Evolutionary conservation across 2,329 filamentous ascomycete species (phyloP), one percentile per base, ranked within the genome.

Genomic region (Colletotrichum lentis): DNA sequence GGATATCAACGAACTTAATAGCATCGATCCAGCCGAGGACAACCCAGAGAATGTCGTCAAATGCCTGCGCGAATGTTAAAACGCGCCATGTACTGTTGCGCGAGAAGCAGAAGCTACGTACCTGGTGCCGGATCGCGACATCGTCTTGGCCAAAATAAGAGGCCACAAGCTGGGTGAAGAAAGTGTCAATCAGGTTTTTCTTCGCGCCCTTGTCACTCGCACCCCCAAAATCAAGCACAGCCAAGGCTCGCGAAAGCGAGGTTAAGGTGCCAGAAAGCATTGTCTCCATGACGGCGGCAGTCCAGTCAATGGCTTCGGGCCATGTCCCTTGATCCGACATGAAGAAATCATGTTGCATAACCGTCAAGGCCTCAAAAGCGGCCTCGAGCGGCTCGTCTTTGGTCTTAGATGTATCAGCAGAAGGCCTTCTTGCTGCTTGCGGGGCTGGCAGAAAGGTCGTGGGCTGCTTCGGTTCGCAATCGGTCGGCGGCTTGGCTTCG

Each of bases 31-130:
- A 97, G 70, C 91, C 93, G 44, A 98, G 84, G 2, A 96, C 93
- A 1, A 97, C 93, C 95, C 95, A 98, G 3, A 97, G 86, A 81
- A 97, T 97, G 77, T 98, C 95, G 75, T 97, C 95, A 76, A 90
- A 97, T 0, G 95, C 95, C 82, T 96, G 83, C 1, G 6, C 11
- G 16, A 8, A 14, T 41, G 16, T 72, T 59, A 70, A 69, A 31
- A 52, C 37, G 27, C 10, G 43, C 54, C 55, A 27, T 31, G 20
- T 10, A 7, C 12, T 5, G 3, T 24, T 1, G 44, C 3, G 20
- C 37, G 24, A 20, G n/a, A 20, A 2, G 8, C 6, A 1, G 16
- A 14, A 22, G 50, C 14, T 10, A 59, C 69, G 47, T 69, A 82
- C 81, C 75, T 89, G 78, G 64, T 88, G 87, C 52, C 92, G 86